These are phyloP conservation scores for Alternaria consortialis DNA, from an alignment of 2,329 filamentous ascomycete species.

Conservation along the genomic window DNA sequence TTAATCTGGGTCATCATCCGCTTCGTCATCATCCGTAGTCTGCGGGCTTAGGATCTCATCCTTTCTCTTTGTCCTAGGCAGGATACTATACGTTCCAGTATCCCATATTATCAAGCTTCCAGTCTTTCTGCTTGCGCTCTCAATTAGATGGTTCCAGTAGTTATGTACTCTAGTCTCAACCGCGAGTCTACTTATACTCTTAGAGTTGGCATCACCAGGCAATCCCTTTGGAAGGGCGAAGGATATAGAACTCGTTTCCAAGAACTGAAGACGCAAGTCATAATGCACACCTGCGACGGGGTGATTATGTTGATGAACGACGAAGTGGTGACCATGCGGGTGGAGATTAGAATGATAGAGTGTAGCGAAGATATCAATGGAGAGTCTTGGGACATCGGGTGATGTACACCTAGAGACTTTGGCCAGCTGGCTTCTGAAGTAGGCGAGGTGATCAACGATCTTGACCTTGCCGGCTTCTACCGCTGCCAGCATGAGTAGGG, in stretches of 20 bases:
- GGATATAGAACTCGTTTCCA: constrained; percentile 70
- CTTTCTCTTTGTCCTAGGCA: constrained; percentile 31
- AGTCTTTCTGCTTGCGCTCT: constrained; percentile 54
- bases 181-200: constrained; percentile 53
- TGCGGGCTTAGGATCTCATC: constrained; percentile 20
- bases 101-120: constrained; percentile 59
- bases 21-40: background rate
- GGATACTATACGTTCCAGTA: constrained; percentile 55
- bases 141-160: constrained; percentile 57
- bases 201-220: constrained; percentile 54
- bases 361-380: constrained; percentile 54
- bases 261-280: constrained; percentile 75
- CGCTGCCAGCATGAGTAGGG: constrained; percentile 49
- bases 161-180: constrained; percentile 58
- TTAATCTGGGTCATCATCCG: background rate
- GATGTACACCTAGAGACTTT: constrained; percentile 21
- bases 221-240: constrained; percentile 59
- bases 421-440: constrained; percentile 57
- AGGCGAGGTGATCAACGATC: constrained; percentile 59
- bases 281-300: constrained; percentile 74
- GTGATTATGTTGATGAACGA: constrained; percentile 78
- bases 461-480: constrained; percentile 62
- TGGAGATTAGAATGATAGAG: constrained; percentile 61
- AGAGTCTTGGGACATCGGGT: constrained; percentile 46
- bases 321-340: constrained; percentile 62